These are phyloP conservation scores for Cymodocea nodosa DNA, from an alignment of 116 monocot species.

Conservation along the genomic window DNA sequence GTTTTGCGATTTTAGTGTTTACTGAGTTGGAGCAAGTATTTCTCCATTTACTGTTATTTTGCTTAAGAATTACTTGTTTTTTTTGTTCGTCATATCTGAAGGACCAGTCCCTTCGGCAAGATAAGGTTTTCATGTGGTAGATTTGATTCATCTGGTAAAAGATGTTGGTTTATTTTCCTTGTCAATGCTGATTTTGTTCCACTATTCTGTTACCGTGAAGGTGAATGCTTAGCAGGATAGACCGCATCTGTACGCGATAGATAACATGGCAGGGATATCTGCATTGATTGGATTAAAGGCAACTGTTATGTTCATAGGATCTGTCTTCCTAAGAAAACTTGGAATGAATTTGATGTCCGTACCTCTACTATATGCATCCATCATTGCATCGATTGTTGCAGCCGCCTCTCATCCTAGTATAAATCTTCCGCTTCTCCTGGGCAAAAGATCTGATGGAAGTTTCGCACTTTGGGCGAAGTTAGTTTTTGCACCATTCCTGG, in stretches of 20 bases:
- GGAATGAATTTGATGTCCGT: slow-evolving; percentile 22
- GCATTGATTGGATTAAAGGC: slow-evolving; percentile 58
- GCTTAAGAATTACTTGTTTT: no score
- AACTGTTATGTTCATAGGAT: slow-evolving; percentile 24
- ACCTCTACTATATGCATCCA: slow-evolving; percentile 30
- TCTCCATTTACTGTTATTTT: no score
- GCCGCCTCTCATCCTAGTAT: slow-evolving; percentile 41
- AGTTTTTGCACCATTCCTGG: slow-evolving; percentile 53
- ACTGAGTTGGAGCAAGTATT: no score
- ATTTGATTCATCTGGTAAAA: no score
- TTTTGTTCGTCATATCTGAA: no score
- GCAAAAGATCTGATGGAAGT: slow-evolving; percentile 63
- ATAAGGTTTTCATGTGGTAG: no score
- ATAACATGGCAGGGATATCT: slow-evolving; percentile 54
- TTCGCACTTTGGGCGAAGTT: slow-evolving; percentile 80
- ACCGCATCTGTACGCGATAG: background rate
- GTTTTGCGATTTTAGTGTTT: no score
- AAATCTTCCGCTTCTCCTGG: slow-evolving; percentile 65
- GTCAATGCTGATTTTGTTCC: background rate
- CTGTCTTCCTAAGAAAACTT: slow-evolving; percentile 17
- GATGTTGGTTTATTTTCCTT: background rate
- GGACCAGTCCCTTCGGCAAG: no score
- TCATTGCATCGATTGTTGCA: slow-evolving; percentile 36
- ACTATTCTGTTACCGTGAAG: background rate
- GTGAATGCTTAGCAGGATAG: background rate